Percentiles rank a stretch among this genome's conserved stretches.
These are phyloP conservation scores for Linum usitatissimum DNA, from an alignment of 345 rosid genomes.

Conservation along the genomic window DNA sequence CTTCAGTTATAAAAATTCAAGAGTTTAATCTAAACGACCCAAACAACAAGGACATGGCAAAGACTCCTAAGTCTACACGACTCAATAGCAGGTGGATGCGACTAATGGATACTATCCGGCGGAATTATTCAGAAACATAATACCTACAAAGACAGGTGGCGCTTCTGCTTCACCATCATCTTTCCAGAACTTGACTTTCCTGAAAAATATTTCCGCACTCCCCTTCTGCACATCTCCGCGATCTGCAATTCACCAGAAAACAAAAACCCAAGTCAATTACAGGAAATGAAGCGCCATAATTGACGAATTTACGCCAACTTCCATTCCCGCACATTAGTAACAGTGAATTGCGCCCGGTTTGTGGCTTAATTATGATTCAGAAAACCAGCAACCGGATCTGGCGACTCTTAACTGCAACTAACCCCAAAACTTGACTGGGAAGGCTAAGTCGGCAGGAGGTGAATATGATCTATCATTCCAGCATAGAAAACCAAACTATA, in stretches of 20 bases:
- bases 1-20: no score
- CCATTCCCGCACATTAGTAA: not conserved
- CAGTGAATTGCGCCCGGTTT: not conserved
- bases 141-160: constrained; percentile 99
- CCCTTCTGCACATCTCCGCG: constrained; percentile 89
- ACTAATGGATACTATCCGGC: not conserved
- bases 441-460: no score
- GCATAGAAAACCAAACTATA: not conserved
- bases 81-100: not conserved
- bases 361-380: not conserved
- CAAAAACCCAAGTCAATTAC: not conserved
- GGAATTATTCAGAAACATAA: constrained; percentile 25
- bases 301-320: not conserved
- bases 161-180: constrained; percentile 93
- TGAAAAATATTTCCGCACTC: constrained; percentile 86
- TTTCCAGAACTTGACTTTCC: constrained; percentile 98
- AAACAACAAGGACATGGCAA: not conserved
- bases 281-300: not conserved
- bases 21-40: not conserved
- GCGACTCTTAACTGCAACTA: no score
- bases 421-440: no score
- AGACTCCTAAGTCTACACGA: no score
- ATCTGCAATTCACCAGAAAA: constrained; percentile 29
- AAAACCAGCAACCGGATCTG: not conserved
- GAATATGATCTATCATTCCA: no score